Evolutionary conservation across 2,329 filamentous ascomycete genomes (phyloP), one percentile per base, ranked within the genome.

Genomic region (Hysterium pulicare): DNA sequence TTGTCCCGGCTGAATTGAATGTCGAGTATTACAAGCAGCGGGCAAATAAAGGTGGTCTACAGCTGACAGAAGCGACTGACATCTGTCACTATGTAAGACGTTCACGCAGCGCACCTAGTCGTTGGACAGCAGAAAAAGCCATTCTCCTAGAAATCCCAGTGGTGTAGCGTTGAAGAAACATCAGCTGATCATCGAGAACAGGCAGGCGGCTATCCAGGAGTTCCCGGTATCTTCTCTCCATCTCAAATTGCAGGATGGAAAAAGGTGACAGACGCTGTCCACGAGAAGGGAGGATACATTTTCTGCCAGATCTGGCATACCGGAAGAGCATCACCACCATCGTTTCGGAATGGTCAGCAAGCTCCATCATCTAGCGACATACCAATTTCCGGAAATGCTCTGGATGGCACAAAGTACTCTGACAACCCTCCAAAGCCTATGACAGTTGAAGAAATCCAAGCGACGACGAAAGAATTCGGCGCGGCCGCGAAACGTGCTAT

Each of bases 31-130:
- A 81, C 58, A 59, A 61, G 16, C 77, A 82, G 54, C 71, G 78
- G 19, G 75, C 69, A 26, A 67, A 68, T 8, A 71, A 73, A 4
- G 78, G 79, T 19, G 81, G 77, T 1, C 64, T 84, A 2, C 60
- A 84, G 32, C 74, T 84, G 50, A 75, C 74, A 3, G 81, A 84
- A 57, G 79, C 72, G 0, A 78, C 77, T 9, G 61, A 66, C 26
- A 66, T 64, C 42, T 54, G 49, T 42, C 54, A 59, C 51, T 64
- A 60, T 44, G 61, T 64, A 38, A 48, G 52, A 43, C 1, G n/a
- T n/a, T n/a, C n/a, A n/a, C n/a, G n/a, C n/a, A n/a, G n/a, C n/a
- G n/a, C n/a, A n/a, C n/a, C n/a, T n/a, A n/a, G n/a, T n/a, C 20
- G 9, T 8, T 11, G 3, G 7, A 13, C 13, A 31, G 2, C 4